Percentiles rank a stretch among this genome's conserved stretches.
Evolutionary conservation across 345 rosid species (phyloP).

Genomic region (Carallia brachiata): DNA sequence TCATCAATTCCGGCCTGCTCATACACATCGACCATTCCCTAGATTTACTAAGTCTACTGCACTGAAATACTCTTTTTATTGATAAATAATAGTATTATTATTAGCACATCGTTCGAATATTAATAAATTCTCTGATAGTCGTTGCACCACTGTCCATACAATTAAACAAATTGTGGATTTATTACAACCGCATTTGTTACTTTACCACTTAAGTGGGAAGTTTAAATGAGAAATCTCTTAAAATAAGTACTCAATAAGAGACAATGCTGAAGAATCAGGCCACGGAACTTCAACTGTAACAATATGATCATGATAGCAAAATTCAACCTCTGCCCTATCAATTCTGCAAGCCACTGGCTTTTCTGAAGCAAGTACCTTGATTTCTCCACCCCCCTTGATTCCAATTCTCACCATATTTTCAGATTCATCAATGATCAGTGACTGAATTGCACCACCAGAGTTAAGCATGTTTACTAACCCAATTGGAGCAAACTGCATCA

Average conservation of each 20-base stretch:
- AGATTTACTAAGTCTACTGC: no score
- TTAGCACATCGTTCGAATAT: no score
- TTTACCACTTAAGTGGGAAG: not conserved
- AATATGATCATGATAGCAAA: constrained; percentile 10
- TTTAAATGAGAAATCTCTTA: not conserved
- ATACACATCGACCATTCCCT: no score
- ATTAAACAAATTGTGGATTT: no score
- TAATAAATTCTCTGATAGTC: no score
- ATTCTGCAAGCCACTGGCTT: constrained; percentile 22
- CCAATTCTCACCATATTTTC: constrained; percentile 15
- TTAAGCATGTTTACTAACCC: constrained; percentile 35
- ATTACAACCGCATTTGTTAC: no score
- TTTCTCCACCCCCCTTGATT: constrained; percentile 23
- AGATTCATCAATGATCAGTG: constrained; percentile 11
- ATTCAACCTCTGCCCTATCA: constrained; percentile 3
- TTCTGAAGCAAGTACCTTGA: constrained; percentile 24
- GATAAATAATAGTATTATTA: no score
- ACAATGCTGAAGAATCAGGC: constrained; percentile 27
- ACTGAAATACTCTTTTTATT: no score
- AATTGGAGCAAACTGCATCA: constrained; percentile 25
- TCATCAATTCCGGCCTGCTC: no score
- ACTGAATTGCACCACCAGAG: constrained; percentile 27
- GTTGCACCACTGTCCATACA: no score
- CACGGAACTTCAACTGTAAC: constrained; percentile 28
- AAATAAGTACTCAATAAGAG: constrained; percentile 22